Base-by-base conservation (phyloP, 192 early-diverging fungal genomes). In the Podila epicladia region DNA sequence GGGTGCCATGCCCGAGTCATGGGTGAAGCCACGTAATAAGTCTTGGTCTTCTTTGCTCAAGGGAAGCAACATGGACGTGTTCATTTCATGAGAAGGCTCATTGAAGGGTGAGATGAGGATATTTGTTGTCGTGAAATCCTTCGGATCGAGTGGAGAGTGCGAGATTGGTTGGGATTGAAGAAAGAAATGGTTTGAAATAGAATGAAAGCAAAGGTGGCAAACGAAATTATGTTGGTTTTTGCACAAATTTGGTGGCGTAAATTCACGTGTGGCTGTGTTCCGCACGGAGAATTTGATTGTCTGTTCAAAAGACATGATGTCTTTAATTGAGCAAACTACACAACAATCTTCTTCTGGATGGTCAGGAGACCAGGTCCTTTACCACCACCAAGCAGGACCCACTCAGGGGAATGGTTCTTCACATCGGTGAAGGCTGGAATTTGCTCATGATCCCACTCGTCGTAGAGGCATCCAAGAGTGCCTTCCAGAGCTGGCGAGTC, bases 401-500 rank as follows among this genome's bases (percentile, higher is more conserved):
- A 76, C 24, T 58, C 48, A 32, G 87, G 85, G 26, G 86, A 65
- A 48, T 69, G 45, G 38, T 83, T 58, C 31, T 72, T 83, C 64
- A 86, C 58, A 15, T 57, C 31, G 1, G 83, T 77, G 51, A 85
- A 88, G 3, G 87, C 87, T 48, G 85, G 87, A n/a, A 86, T 75
- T 58, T 82, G 72, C 0, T 75, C 78, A 9, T 74, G 58, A n/a
- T 75, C 77, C 87, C 87, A 88, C 49, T 88, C 87, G 66, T 88
- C 87, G 28, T 88, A 88, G 9, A 74, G 61, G 35, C 87, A 88
- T n/a, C 69, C 71, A 32, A 86, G 66, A 15, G 61, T 64, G 6
- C 71, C 82, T 28, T 71, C 60, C 4, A 80, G 22, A n/a, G 78
- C 35, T 11, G 70, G 68, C 4, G 78, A 68, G 35, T 75, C 66